Evolutionary conservation across 139 green algal genomes (phyloP).

Genomic region (Microglena sp.): DNA sequence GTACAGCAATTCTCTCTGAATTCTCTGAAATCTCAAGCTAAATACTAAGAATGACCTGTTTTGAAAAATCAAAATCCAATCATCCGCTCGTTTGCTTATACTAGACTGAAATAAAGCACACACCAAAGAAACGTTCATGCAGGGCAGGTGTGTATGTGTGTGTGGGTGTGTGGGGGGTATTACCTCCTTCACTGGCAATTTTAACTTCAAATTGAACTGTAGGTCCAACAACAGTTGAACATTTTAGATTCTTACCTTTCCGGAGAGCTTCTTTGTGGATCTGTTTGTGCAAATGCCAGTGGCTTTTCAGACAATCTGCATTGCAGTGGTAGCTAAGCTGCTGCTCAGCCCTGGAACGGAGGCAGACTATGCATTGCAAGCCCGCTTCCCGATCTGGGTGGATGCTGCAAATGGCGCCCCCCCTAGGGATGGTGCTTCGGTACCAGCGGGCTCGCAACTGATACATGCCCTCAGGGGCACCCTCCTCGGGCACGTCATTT

Average conservation of each 20-base stretch:
- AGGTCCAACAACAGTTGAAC: neutral
- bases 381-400: slow-evolving; percentile 75
- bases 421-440: slow-evolving; percentile 59
- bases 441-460: slow-evolving; percentile 80
- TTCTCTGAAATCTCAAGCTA: no score
- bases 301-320: slow-evolving; percentile 72
- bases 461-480: slow-evolving; percentile 45
- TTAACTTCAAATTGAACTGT: no score
- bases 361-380: slow-evolving; percentile 86
- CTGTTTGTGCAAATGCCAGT: slow-evolving; percentile 81
- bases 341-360: slow-evolving; percentile 55
- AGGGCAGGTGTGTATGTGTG: no score
- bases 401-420: slow-evolving; percentile 66
- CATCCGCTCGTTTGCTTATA: no score
- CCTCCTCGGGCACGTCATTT: slow-evolving; percentile 72
- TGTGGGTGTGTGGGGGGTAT: no score
- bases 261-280: slow-evolving; percentile 60
- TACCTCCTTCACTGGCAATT: no score
- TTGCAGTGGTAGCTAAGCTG: slow-evolving; percentile 85
- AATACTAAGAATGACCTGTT: no score
- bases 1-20: no score
- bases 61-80: no score
- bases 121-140: no score
- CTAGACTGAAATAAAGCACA: neutral
- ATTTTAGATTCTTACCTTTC: slow-evolving; percentile 28